phyloP scores from a whole-genome alignment of 352 stramenopile species.

The Aphanomyces invadans region DNA sequence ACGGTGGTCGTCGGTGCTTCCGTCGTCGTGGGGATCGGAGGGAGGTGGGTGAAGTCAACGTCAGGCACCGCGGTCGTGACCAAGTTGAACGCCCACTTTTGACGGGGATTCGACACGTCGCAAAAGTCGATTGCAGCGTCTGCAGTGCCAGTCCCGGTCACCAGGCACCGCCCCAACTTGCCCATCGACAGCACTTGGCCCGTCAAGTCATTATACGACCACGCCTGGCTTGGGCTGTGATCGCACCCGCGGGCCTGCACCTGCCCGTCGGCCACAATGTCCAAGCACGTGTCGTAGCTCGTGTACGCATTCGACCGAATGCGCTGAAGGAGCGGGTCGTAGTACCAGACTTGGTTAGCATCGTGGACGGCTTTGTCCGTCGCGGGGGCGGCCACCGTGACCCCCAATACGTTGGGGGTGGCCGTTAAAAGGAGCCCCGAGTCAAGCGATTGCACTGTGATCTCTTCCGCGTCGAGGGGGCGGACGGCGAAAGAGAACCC shows the following conservation, averaged over 20 bases:
- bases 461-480: not conserved
- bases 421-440: not conserved
- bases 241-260: conserved; percentile 55
- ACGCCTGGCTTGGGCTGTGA: conserved; percentile 58
- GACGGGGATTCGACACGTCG: not conserved
- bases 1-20: not conserved
- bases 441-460: not conserved
- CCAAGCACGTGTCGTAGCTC: conserved; percentile 43
- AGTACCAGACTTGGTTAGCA: conserved; percentile 53
- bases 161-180: conserved; percentile 46
- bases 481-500: not conserved
- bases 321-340: conserved; percentile 35
- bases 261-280: conserved; percentile 43
- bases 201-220: conserved; percentile 41
- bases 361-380: not conserved
- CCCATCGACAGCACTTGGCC: conserved; percentile 36
- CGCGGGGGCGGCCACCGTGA: not conserved
- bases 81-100: not conserved
- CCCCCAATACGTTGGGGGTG: not conserved
- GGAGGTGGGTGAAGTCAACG: not conserved
- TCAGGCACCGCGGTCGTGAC: not conserved
- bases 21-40: not conserved
- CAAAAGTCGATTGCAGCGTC: conserved; percentile 25
- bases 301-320: conserved; percentile 52
- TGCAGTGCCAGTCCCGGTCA: conserved; percentile 38